Base-by-base conservation (phyloP, 371 early-diverging fungal species). In the Saksenaea oblongispora region DNA sequence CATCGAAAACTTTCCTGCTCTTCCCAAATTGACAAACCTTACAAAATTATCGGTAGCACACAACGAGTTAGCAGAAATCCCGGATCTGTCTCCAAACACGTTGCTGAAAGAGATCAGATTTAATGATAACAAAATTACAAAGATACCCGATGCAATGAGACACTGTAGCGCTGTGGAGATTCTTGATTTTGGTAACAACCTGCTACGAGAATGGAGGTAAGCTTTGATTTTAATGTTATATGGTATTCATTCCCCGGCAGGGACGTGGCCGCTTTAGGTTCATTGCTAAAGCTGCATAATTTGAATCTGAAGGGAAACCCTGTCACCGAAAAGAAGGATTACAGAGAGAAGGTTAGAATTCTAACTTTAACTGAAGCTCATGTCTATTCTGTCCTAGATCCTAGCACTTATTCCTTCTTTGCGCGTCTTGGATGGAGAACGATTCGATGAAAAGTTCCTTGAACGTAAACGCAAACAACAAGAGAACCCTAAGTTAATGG, bases 281-380 rank as follows among this genome's bases (percentile, higher is more conserved):
- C 86, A 0, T 64, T 92, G 35, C 60, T 82, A 13, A 69, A 80
- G 34, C 71, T 95, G 31, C 75, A 79, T 60, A 91, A 93, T 54
- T 73, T 95, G 17, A 94, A 88, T 61, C 70, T 95, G 31, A 90
- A 90, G 51, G 94, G 93, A 13, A 95, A 95, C 62, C 91, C 91
- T 22, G 75, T 94, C 37, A 75, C 85, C n/a, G 67, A 78, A 1
- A 83, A 84, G 67, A 81, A 84, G 5, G 83, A 83, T 47, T 92
- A 92, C 60, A 73, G 82, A 44, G 81, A 89, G 67, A 87, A 79
- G 84, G 87, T 87, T 75, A 63, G 42, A 9, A 35, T 41, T 10
- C 10, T 35, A 34, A 11, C 5, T 14, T 11, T 34, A 24, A 17
- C 4, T 31, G 24, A 35, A 59, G 5, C 5, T 14, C 41, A 34